Evolutionary conservation across 495 filamentous ascomycete species (phyloP), one percentile per base, ranked within the genome.

Genomic region (Neohortaea acidophila): DNA sequence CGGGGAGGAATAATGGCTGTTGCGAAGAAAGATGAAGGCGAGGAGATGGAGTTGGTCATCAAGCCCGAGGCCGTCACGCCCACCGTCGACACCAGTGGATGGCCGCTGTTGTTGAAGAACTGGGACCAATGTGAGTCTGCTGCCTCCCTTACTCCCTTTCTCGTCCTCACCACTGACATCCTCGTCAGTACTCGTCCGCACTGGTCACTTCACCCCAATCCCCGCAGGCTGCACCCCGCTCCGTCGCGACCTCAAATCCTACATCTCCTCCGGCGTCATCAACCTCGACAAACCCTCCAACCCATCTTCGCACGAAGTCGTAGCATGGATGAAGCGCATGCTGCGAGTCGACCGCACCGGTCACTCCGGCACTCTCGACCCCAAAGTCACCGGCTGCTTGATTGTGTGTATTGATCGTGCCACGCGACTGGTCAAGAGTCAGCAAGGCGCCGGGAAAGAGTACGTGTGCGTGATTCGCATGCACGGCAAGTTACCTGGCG

Each of bases 211-310:
- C 61, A 93, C 84, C 2, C 89, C 89, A 20, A 94, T 94, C 43
- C 84, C 86, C 45, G 72, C 75, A 8, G 89, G 89, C 41, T 85
- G 75, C 53, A 69, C 79, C 24, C 89, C 89, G 21, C 65, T 81
- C 49, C 84, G 79, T 59, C 82, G 89, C 60, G 86, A 94, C 53
- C 69, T 97, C 51, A 93, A 94, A 65, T 81, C 79, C 30, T 97
- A 94, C 60, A 77, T 97, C 51, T 82, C 77, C 59, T 89, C 81
- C 45, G 89, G 89, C 60, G 89, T 96, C 21, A 94, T 97, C 65
- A 96, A 96, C 62, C 75, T 92, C 37, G 89, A 96, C 69, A 97
- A 97, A 61, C 89, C 89, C 23, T 84, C 85, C 12, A 97, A 97
- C 66, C 89, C 89, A 14, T 93, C 84, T 40, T 89, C 81, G 52